A percentile compares a stretch with the other conserved stretches of the same genome.
Evolutionary conservation across 225 moss, liverwort and hornwort genomes (phyloP).

Genomic region (Bryoerythrophyllum caledonicum): DNA sequence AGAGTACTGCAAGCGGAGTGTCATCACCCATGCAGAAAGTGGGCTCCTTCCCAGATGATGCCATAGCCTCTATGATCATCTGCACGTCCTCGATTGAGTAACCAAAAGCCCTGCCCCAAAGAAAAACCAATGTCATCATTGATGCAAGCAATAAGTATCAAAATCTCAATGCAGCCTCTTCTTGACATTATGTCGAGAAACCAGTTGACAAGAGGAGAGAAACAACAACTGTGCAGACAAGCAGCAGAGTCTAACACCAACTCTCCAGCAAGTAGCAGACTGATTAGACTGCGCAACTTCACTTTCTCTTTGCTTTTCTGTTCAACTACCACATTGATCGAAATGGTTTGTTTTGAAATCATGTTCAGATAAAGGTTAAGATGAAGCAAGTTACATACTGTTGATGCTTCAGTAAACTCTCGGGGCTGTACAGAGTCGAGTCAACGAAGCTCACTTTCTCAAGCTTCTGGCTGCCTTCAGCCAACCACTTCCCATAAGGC

Average conservation of each 20-base stretch:
- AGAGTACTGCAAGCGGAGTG: conserved; percentile 83
- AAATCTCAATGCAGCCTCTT: no score
- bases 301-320: no score
- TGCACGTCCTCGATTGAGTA: conserved; percentile 93
- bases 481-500: conserved; percentile 84
- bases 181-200: no score
- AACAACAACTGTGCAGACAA: no score
- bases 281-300: no score
- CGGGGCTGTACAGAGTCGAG: conserved; percentile 58
- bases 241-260: no score
- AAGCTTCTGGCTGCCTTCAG: conserved; percentile 60
- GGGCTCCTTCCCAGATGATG: conserved; percentile 93
- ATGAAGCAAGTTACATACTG: conserved; percentile 49
- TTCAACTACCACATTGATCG: no score
- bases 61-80: conserved; percentile 98
- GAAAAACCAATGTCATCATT: conserved; percentile 13
- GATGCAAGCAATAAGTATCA: no score
- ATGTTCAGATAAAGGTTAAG: no score
- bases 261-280: no score
- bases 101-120: conserved; percentile 74
- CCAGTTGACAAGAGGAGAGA: no score
- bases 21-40: conserved; percentile 99
- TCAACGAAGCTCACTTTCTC: conserved; percentile 51
- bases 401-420: conserved; percentile 78
- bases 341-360: no score